Base-by-base conservation (phyloP, 352 stramenopile species). In the Plasmopara halstedii region DNA sequence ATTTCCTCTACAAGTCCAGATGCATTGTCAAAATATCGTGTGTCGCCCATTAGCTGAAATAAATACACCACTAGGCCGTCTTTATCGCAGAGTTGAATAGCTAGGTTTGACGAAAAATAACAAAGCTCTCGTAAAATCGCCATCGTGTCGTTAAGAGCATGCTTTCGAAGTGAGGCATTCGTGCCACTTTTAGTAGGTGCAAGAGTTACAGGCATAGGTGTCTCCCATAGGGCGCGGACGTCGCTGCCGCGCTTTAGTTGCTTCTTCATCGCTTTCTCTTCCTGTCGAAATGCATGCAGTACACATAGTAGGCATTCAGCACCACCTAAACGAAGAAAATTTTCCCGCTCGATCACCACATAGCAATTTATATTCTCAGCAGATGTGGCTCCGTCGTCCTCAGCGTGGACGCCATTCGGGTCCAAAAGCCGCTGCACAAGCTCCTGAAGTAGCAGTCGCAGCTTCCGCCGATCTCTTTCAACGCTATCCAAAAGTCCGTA, bases 1-100 rank as follows among this genome's bases (percentile, higher is more conserved):
- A 98, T 89, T 58, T 97, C 91, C 56, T 98, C 93, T 32, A 96
- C 88, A 9, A 97, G 66, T 0, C 80, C 73, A 1, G 88, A 87
- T 3, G 88, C 85, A 32, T 80, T 80, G 56, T 97, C 89, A 56
- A 97, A 98, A 53, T 88, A 90, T 36, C 74, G 76, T 44, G 83
- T 62, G 47, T 96, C 78, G 3, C 73, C 64, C 64, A 97, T 83
- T 36, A 98, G 73, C 37, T 95, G 88, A 53, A 98, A 97, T n/a
- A 98, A 60, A 58, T 95, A 95, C 46, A 94, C 71, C 9, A 97
- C 74, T 3, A 97, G 83, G 6, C 77, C 75, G 42, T 94, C 74
- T 39, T 92, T 85, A 50, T 83, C 56, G 44, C 83, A 86, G 6
- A 93, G 64, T 45, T 87, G 68, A 11, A 73, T 50, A 6, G 81